These are phyloP conservation scores for Candida michaelii DNA, from an alignment of 805 yeast genomes.

Conservation along the genomic window DNA sequence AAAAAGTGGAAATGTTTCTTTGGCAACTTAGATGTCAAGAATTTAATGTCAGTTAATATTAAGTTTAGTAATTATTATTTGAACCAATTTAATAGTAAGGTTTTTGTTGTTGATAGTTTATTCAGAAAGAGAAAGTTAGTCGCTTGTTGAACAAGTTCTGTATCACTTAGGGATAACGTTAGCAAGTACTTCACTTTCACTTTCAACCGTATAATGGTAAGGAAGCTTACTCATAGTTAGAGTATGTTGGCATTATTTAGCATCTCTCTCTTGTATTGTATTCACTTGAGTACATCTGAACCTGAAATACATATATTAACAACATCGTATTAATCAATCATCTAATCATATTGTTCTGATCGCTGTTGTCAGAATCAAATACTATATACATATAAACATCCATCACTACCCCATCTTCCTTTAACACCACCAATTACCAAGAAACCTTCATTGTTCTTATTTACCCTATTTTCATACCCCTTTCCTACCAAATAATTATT, in stretches of 20 bases:
- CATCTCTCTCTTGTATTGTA: too few relatives aligned
- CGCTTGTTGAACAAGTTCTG: too few relatives aligned
- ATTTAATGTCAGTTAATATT: conserved; percentile 24
- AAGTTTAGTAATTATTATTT: conserved; percentile 28
- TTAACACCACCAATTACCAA: conserved; percentile 43
- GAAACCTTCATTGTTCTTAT: conserved; percentile 35
- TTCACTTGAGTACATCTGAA: too few relatives aligned
- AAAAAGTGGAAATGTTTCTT: conserved; percentile 31
- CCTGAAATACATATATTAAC: too few relatives aligned
- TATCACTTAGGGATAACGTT: too few relatives aligned
- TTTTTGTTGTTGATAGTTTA: conserved; percentile 20
- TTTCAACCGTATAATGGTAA: too few relatives aligned
- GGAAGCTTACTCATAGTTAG: too few relatives aligned
- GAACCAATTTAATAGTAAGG: conserved; percentile 30
- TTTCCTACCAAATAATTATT: conserved; percentile 19
- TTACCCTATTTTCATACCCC: conserved; percentile 13
- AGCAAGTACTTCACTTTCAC: too few relatives aligned
- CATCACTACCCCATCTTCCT: conserved; percentile 70
- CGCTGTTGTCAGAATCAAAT: too few relatives aligned
- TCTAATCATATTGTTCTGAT: too few relatives aligned
- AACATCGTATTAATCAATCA: too few relatives aligned
- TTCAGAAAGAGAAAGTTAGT: conserved; percentile 15
- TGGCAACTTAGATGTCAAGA: conserved; percentile 20
- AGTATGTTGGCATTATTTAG: too few relatives aligned
- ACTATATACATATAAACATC: conserved; percentile 58